These are phyloP conservation scores for Cyberlindnera mississippiensis DNA, from an alignment of 805 yeast species.

Conservation along the genomic window DNA sequence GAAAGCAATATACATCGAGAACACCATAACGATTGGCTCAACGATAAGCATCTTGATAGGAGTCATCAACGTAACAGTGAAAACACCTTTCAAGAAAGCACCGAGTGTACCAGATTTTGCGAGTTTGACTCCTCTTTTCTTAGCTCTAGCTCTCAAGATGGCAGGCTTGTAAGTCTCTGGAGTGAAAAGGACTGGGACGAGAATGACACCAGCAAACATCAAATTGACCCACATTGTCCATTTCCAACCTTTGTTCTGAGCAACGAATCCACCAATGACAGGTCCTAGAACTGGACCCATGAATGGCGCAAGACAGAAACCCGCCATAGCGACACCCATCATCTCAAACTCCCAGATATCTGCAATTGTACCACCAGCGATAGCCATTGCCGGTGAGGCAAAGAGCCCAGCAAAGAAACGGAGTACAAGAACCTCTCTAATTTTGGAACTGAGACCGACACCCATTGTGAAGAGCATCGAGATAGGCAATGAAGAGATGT, in stretches of 20 bases:
- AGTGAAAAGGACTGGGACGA: conserved; percentile 43
- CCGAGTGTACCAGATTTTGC: conserved; percentile 33
- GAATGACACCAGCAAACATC: conserved; percentile 55
- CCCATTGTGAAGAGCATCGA: conserved; percentile 75
- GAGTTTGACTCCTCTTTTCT: conserved; percentile 51
- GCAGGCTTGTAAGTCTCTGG: conserved; percentile 76
- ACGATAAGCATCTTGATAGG: conserved; percentile 66
- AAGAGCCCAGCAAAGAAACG: conserved; percentile 72
- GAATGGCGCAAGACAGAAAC: conserved; percentile 77
- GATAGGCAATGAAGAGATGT: conserved; percentile 53
- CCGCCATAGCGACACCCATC: conserved; percentile 68
- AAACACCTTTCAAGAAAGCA: conserved; percentile 41
- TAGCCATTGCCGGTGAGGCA: conserved; percentile 79
- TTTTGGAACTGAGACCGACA: conserved; percentile 60
- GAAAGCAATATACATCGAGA: conserved; percentile 68
- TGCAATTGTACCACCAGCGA: conserved; percentile 79
- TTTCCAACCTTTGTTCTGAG: conserved; percentile 56
- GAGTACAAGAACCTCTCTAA: conserved; percentile 58
- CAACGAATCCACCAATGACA: conserved; percentile 68
- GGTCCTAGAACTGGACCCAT: conserved; percentile 80
- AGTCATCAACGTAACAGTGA: conserved; percentile 49
- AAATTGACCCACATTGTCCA: conserved; percentile 72
- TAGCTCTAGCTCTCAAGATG: conserved; percentile 56
- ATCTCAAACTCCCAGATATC: conserved; percentile 71
- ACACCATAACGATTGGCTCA: conserved; percentile 72